phyloP scores from a whole-genome alignment of 2,329 filamentous ascomycete genomes.

The Corinectria fuckeliana region DNA sequence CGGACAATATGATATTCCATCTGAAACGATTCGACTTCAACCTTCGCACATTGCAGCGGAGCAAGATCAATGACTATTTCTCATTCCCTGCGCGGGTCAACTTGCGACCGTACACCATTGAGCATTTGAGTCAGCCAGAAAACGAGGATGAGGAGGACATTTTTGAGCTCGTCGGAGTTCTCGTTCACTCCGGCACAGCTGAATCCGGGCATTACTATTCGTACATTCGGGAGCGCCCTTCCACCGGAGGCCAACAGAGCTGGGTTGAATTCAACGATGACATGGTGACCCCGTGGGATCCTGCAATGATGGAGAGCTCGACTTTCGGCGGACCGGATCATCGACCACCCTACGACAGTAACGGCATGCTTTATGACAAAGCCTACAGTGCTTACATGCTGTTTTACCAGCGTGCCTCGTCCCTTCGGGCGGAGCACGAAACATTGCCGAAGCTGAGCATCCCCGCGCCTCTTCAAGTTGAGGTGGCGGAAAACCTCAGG shows the following conservation, averaged over 20 bases:
- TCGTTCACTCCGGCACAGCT: constrained; percentile 91
- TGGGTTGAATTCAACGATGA: constrained; percentile 98
- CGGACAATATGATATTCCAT: constrained; percentile 94
- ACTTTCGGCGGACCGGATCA: constrained; percentile 80
- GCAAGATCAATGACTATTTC: constrained; percentile 96
- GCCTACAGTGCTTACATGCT: constrained; percentile 95
- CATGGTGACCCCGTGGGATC: constrained; percentile 78
- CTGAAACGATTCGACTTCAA: constrained; percentile 89
- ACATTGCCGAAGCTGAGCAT: constrained; percentile 45
- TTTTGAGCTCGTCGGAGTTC: constrained; percentile 93
- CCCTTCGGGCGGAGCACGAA: constrained; percentile 62
- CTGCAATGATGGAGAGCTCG: constrained; percentile 71
- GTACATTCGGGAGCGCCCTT: constrained; percentile 82
- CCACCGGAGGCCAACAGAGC: constrained; percentile 50
- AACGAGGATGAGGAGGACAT: constrained; percentile 68
- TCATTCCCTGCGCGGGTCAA: constrained; percentile 84
- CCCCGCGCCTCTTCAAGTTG: constrained; percentile 48
- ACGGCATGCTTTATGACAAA: constrained; percentile 65
- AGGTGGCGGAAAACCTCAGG: constrained; percentile 53
- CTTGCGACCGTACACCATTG: constrained; percentile 89
- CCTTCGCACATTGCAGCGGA: constrained; percentile 75
- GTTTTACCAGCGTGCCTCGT: constrained; percentile 86
- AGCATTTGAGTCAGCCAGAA: constrained; percentile 72
- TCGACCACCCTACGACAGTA: constrained; percentile 53
- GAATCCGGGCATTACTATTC: constrained; percentile 98